These are phyloP conservation scores for Trichoderma sp. DNA, from an alignment of 2,329 filamentous ascomycete species.

Conservation along the genomic window DNA sequence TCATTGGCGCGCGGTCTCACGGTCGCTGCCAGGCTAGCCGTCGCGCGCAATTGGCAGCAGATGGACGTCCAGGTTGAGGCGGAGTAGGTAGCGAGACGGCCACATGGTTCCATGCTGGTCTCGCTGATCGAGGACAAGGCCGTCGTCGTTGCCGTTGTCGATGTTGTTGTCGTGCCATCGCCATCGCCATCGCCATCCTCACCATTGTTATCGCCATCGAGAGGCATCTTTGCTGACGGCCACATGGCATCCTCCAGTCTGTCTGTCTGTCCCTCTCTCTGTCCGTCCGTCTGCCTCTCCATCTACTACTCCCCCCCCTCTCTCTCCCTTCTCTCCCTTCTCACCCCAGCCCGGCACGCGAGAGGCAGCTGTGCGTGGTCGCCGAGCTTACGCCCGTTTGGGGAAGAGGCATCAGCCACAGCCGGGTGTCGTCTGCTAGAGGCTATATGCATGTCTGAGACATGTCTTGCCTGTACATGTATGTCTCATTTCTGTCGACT, in stretches of 20 bases:
- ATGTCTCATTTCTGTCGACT: slow-evolving; percentile 37
- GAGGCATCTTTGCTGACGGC: not conserved
- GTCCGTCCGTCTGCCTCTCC: not conserved
- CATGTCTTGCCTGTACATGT: slow-evolving; percentile 30
- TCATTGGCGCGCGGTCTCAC: slow-evolving; percentile 16
- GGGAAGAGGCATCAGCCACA: slow-evolving; percentile 11
- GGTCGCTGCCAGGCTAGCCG: slow-evolving; percentile 7
- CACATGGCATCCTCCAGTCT: not conserved
- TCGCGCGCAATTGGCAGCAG: slow-evolving; percentile 2
- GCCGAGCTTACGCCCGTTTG: slow-evolving; percentile 15
- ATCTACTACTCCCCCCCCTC: not conserved
- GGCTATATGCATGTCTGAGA: slow-evolving; percentile 33
- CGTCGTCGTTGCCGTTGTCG: not conserved
- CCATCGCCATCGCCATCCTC: not conserved
- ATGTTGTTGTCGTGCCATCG: not conserved
- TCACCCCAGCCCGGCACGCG: not conserved
- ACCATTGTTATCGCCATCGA: not conserved
- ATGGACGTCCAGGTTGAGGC: slow-evolving; percentile 3
- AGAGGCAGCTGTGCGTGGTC: not conserved
- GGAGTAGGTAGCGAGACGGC: not conserved
- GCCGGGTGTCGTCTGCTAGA: slow-evolving; percentile 18
- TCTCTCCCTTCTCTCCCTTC: not conserved
- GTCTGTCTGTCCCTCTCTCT: no score
- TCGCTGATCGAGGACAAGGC: not conserved
- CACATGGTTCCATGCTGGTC: not conserved